Percentiles rank a stretch among this genome's conserved stretches.
Conservation (phyloP, 2,329 filamentous ascomycete genomes). For the Cytospora chrysosperma region DNA sequence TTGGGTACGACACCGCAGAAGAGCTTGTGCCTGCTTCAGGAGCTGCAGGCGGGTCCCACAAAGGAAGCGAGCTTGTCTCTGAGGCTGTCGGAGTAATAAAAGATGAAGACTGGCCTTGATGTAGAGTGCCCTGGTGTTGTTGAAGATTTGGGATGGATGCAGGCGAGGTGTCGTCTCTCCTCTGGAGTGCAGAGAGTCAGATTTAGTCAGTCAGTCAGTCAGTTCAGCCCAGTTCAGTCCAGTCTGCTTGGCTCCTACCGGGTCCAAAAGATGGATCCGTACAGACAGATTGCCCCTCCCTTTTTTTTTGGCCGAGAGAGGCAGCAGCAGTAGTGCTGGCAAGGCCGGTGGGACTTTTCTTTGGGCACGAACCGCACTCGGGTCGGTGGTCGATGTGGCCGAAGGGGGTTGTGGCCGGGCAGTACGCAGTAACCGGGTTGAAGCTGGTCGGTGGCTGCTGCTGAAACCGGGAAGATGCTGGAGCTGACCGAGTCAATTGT, state of each 20-base stretch:
- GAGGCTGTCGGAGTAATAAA: conserved; percentile 7
- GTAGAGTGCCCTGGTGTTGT: conserved; percentile 8
- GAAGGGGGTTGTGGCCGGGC: conserved; percentile 14
- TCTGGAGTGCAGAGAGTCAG: not conserved
- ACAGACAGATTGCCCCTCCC: conserved; percentile 19
- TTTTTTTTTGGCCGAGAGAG: conserved; percentile 13
- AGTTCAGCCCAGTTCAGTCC: too few species aligned
- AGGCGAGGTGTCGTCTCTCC: not conserved
- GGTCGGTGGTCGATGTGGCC: not conserved
- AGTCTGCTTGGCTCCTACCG: conserved; percentile 6
- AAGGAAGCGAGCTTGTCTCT: conserved; percentile 16
- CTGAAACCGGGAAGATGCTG: conserved; percentile 9
- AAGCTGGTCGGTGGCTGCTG: conserved; percentile 1
- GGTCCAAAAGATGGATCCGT: conserved; percentile 2
- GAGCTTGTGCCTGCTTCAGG: conserved; percentile 20
- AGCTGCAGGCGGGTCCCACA: conserved; percentile 21
- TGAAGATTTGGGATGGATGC: not conserved
- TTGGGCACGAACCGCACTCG: conserved; percentile 6
- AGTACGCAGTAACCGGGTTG: conserved; percentile 9
- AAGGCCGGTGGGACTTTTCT: conserved; percentile 1
- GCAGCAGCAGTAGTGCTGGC: not conserved
- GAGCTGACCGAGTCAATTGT: conserved; percentile 19
- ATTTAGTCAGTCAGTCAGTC: too few species aligned
- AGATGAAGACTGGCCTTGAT: conserved; percentile 3
- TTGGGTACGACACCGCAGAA: conserved; percentile 9